These are phyloP conservation scores for Cladophialophora psammophila DNA, from an alignment of 2,329 filamentous ascomycete species.

Conservation along the genomic window DNA sequence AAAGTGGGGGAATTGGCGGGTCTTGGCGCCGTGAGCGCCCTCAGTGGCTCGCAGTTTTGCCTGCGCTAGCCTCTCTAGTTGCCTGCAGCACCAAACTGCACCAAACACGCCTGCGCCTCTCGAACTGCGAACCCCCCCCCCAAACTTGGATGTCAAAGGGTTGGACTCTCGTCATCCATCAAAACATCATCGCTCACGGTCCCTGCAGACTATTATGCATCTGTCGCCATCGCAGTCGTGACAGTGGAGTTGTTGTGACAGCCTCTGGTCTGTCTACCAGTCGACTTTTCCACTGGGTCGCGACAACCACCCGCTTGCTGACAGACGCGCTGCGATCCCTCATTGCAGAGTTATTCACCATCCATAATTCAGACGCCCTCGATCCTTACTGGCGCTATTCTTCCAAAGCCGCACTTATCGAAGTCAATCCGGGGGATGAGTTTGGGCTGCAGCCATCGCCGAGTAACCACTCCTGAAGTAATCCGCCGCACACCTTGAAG, in stretches of 20 bases:
- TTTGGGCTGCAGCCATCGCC: not conserved
- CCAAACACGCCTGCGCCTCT: slow-evolving; percentile 22
- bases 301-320: slow-evolving; percentile 3
- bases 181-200: slow-evolving; percentile 7
- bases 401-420: not conserved
- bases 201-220: not conserved
- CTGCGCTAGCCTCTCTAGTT: slow-evolving; percentile 4
- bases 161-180: slow-evolving; percentile 7
- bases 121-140: slow-evolving; percentile 10
- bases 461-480: not conserved
- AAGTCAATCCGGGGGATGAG: not conserved
- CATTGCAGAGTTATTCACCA: not conserved
- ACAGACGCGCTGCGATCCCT: slow-evolving; percentile 9
- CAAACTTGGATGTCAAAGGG: not conserved
- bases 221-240: not conserved
- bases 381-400: not conserved
- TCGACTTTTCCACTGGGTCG: not conserved
- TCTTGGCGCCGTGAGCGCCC: slow-evolving; percentile 36
- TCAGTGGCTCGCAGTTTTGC: slow-evolving; percentile 12
- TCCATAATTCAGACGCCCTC: not conserved
- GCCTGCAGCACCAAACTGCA: too few relatives aligned
- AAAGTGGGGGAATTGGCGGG: slow-evolving; percentile 23
- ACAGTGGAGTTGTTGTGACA: not conserved
- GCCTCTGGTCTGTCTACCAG: not conserved
- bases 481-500: not conserved